Evolutionary conservation across 108 stramenopile species (phyloP), one percentile per base, ranked within the genome.

Genomic region (Thalassiosira profunda): DNA sequence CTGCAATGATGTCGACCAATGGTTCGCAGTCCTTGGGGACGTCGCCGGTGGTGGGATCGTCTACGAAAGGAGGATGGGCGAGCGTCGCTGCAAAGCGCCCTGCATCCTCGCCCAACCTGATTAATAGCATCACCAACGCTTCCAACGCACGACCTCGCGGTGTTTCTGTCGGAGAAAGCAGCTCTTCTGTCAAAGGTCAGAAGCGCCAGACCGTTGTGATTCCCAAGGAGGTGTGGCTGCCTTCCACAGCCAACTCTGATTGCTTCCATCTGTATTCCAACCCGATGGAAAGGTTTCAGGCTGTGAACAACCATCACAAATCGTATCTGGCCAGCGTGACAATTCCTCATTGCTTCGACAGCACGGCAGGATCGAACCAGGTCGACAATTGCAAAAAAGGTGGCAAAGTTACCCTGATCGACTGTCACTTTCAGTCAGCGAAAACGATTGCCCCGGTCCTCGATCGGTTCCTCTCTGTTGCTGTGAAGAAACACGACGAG

Each of bases 161-260:
- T n/a, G n/a, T n/a, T n/a, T n/a, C n/a, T n/a, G 47, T 35, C 37
- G 49, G 5, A 41, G 41, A 15, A 2, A 44, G 28, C 45, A 49
- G 23, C 38, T 47, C 30, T 12, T 35, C 48, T 45, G 37, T 23
- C 21, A 76, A 42, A 21, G 21, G 38, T 17, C 41, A 59, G 26
- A 64, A 33, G 17, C 23, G 36, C 4, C 53, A 42, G 38, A 44
- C 48, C 0, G 47, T 70, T 12, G 60, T 58, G 29, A 78, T 78
- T 44, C 76, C 76, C 1, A 78, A 78, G 20, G 76, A 78, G 62
- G 69, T 70, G 2, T 78, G 76, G 76, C 57, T 78, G 6, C 76
- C 76, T 18, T 28, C 37, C 40, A 78, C 76, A 5, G 68, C 68
- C 7, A 78, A 78, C 67, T 36, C 76, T 6, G 67, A 64, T 42